Conservation (phyloP, 441 rosid species). For the Sinapis alba region DNA sequence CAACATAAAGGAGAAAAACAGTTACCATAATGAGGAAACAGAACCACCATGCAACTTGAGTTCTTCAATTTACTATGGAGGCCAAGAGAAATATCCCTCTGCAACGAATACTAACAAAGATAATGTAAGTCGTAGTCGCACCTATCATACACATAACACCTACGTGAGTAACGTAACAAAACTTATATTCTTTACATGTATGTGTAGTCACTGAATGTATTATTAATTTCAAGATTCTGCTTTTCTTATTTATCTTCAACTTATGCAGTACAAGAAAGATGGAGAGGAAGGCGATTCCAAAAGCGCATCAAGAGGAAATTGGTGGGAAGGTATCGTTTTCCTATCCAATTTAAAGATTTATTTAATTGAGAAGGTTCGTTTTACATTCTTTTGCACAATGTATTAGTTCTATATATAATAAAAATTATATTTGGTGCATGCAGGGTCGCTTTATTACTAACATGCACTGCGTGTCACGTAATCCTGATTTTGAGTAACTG, state of each 20-base stretch:
- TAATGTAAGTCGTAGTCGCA: conserved; percentile 27
- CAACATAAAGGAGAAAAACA: conserved; percentile 39
- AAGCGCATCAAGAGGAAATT: conserved; percentile 82
- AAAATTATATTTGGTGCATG: conserved; percentile 7
- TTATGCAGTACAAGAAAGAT: conserved; percentile 55
- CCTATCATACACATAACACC: conserved; percentile 14
- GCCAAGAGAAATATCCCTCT: conserved; percentile 85
- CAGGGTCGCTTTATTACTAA: conserved; percentile 42
- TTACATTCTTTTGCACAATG: conserved; percentile 13
- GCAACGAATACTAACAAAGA: conserved; percentile 25
- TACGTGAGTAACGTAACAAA: conserved; percentile 1
- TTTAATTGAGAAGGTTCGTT: conserved; percentile 4
- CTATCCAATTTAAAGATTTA: background rate
- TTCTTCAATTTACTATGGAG: conserved; percentile 92
- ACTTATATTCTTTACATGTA: conserved; percentile 1
- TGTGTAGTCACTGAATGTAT: background rate
- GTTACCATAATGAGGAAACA: conserved; percentile 53
- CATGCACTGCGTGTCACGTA: background rate
- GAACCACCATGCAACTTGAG: conserved; percentile 75
- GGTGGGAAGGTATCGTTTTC: conserved; percentile 80
- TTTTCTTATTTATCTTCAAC: conserved; percentile 13
- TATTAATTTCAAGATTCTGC: conserved; percentile 2
- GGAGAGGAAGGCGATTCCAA: conserved; percentile 66
- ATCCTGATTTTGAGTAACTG: background rate
- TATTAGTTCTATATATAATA: background rate